Evolutionary conservation across 495 filamentous ascomycete species (phyloP).

Genomic region (Penicillium salamii): DNA sequence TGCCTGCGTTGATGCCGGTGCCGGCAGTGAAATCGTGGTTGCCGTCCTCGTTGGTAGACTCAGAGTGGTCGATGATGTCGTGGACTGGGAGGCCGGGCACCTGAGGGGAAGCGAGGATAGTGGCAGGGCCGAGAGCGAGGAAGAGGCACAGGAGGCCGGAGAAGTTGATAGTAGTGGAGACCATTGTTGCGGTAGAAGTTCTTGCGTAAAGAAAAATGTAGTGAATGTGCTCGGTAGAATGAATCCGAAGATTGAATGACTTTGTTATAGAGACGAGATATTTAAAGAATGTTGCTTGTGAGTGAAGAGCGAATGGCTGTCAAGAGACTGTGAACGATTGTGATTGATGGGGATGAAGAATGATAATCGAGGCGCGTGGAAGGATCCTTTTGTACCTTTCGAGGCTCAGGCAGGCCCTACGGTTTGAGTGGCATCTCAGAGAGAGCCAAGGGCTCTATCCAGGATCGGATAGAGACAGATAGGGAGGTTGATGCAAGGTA

Average conservation of each 20-base stretch:
- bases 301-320: constrained; percentile 22
- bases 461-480: constrained; percentile 12
- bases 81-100: constrained; percentile 13
- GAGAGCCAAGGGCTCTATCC: constrained; percentile 19
- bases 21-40: constrained; percentile 28
- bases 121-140: constrained; percentile 31
- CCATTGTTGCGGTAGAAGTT: constrained; percentile 21
- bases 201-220: neutral
- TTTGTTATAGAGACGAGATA: neutral
- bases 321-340: constrained; percentile 11
- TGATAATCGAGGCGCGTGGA: constrained; percentile 8
- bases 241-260: constrained; percentile 13
- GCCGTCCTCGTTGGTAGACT: constrained; percentile 16
- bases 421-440: constrained; percentile 11
- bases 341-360: constrained; percentile 19
- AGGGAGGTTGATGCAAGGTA: constrained; percentile 25
- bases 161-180: constrained; percentile 29
- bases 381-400: constrained; percentile 29
- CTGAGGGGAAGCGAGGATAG: constrained; percentile 33
- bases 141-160: constrained; percentile 36
- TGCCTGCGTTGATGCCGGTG: constrained; percentile 23
- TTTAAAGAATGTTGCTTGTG: constrained; percentile 13
- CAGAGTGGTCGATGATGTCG: constrained; percentile 9
- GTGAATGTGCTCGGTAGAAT: constrained; percentile 2
- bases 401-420: neutral